Percentiles rank a stretch among this genome's conserved stretches.
phyloP scores from a whole-genome alignment of 2,329 filamentous ascomycete genomes.

The Echinosphaeria canescens region DNA sequence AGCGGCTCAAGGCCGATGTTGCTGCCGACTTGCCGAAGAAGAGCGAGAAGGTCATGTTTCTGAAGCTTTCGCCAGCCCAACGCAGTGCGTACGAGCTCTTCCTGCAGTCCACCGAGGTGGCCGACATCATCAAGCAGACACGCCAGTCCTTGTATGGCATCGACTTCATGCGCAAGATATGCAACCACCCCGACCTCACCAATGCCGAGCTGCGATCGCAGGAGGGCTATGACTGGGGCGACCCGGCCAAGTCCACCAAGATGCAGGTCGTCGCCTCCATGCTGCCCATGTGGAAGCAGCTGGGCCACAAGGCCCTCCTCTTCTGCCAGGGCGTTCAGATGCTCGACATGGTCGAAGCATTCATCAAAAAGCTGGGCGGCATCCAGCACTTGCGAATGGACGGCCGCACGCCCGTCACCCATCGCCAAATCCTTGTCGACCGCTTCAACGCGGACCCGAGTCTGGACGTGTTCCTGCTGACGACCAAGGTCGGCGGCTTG shows the following conservation, averaged over 20 bases:
- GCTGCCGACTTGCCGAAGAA: conserved; percentile 88
- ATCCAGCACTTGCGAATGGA: conserved; percentile 82
- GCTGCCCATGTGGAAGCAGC: conserved; percentile 69
- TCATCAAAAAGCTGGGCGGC: conserved; percentile 42
- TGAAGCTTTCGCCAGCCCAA: conserved; percentile 68
- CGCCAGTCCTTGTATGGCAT: conserved; percentile 75
- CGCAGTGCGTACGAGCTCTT: conserved; percentile 65
- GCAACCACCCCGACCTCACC: conserved; percentile 84
- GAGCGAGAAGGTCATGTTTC: conserved; percentile 90
- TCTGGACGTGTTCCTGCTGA: conserved; percentile 77
- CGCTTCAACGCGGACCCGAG: conserved; percentile 69
- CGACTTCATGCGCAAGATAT: conserved; percentile 84
- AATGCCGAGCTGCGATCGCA: conserved; percentile 36
- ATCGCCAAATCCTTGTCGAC: conserved; percentile 78
- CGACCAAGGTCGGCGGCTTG: conserved; percentile 85
- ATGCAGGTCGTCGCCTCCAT: conserved; percentile 87
- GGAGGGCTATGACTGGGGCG: conserved; percentile 55
- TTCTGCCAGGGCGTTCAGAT: conserved; percentile 92
- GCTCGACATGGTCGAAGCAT: conserved; percentile 81
- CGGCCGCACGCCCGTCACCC: conserved; percentile 70
- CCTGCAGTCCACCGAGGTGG: conserved; percentile 64
- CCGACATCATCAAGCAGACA: conserved; percentile 53
- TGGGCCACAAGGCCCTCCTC: conserved; percentile 79
- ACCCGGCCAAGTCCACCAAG: conserved; percentile 65
- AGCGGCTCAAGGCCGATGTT: conserved; percentile 84